A percentile compares a stretch with the other conserved stretches of the same genome.
These are phyloP conservation scores for Acanthochlamys bracteata DNA, from an alignment of 106 monocot species.

Conservation along the genomic window DNA sequence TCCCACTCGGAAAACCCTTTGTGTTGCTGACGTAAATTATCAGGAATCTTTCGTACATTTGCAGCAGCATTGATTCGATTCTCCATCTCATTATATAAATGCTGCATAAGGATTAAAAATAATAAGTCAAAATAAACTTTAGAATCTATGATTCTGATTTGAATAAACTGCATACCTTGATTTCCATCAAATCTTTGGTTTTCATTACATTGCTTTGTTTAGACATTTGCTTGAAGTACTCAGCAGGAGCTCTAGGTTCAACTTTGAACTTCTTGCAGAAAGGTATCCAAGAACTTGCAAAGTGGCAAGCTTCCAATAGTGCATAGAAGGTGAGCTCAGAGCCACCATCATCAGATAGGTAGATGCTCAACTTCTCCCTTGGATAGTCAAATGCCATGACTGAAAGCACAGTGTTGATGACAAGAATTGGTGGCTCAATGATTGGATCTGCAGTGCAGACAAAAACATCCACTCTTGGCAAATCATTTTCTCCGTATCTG, in stretches of 20 bases:
- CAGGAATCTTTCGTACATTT: slow-evolving; percentile 16
- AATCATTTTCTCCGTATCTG: slow-evolving; percentile 31
- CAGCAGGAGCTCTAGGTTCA: slow-evolving; percentile 58
- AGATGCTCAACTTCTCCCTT: slow-evolving; percentile 50
- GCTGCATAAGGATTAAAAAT: slow-evolving; percentile 10
- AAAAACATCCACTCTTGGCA: slow-evolving; percentile 59
- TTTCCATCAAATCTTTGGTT: slow-evolving; percentile 21
- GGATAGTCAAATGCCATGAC: slow-evolving; percentile 76
- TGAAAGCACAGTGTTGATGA: slow-evolving; percentile 64
- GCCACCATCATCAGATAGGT: slow-evolving; percentile 69
- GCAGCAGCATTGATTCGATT: slow-evolving; percentile 16
- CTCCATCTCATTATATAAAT: slow-evolving; percentile 47
- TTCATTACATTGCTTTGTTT: background rate
- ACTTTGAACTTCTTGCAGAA: slow-evolving; percentile 57
- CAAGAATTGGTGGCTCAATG: slow-evolving; percentile 64
- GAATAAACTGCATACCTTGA: slow-evolving; percentile 28
- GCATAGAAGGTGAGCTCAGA: slow-evolving; percentile 80
- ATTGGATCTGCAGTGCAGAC: slow-evolving; percentile 73
- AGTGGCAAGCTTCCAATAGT: slow-evolving; percentile 53
- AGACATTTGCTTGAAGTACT: slow-evolving; percentile 29
- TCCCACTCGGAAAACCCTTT: slow-evolving; percentile 41
- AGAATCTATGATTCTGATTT: background rate
- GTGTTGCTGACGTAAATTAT: slow-evolving; percentile 24
- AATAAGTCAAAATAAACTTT: background rate
- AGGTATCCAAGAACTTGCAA: slow-evolving; percentile 69